Evolutionary conservation across 768 basidiomycete genomes (phyloP).

Genomic region (Kwoniella pini): DNA sequence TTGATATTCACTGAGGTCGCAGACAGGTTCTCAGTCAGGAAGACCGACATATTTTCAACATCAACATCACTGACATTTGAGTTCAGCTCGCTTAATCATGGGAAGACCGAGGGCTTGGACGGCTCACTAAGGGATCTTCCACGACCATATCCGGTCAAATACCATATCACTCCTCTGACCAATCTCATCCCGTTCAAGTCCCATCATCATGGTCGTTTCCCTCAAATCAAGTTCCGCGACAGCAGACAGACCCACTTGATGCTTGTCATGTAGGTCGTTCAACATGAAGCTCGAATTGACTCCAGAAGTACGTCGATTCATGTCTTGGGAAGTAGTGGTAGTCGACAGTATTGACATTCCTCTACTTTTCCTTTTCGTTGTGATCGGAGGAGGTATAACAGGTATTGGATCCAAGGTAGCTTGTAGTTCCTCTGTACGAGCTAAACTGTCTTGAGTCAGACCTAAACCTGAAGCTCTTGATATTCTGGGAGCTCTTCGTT

Average conservation of each 20-base stretch:
- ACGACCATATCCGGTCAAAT: constrained; percentile 41
- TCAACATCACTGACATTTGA: constrained; percentile 1
- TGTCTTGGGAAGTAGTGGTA: not conserved
- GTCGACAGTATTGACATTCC: constrained; percentile 14
- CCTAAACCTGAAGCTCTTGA: constrained; percentile 21
- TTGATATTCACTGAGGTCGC: constrained; percentile 34
- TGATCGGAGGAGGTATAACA: constrained; percentile 5
- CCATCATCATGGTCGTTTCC: constrained; percentile 55
- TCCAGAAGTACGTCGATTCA: constrained; percentile 7
- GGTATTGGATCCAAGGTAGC: constrained; percentile 34
- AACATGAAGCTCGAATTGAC: constrained; percentile 12
- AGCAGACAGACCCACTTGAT: constrained; percentile 18
- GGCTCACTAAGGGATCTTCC: constrained; percentile 38
- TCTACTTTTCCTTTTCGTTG: constrained; percentile 17
- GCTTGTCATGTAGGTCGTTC: constrained; percentile 12
- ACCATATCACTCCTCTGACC: constrained; percentile 36
- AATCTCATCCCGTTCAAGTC: constrained; percentile 43
- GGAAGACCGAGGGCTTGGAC: not conserved
- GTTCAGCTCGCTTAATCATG: not conserved
- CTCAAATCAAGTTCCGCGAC: constrained; percentile 44
- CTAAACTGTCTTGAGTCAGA: not conserved
- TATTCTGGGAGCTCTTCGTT: constrained; percentile 32
- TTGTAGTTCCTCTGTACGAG: constrained; percentile 33
- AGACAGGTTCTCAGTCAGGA: constrained; percentile 39
- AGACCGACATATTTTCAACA: constrained; percentile 16